A percentile compares a stretch with the other conserved stretches of the same genome.
Conservation (phyloP, 192 early-diverging fungal species). For the Coemansia asiatica region DNA sequence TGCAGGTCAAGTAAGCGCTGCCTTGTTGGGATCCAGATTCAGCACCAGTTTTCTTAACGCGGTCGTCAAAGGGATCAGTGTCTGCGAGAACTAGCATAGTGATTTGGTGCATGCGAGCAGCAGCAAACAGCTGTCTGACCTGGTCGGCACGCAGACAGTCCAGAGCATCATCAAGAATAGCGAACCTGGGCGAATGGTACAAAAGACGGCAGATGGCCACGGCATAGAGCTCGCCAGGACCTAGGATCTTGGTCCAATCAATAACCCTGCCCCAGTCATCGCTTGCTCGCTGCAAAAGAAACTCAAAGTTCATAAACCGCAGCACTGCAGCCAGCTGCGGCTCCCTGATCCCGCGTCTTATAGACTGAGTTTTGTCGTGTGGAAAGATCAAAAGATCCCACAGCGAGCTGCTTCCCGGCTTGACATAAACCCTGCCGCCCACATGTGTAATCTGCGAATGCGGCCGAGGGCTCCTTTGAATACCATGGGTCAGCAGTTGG, state of each 20-base stretch:
- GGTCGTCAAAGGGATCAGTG: constrained; percentile 22
- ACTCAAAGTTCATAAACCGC: constrained; percentile 32
- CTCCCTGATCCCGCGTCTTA: constrained; percentile 33
- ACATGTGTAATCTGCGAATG: constrained; percentile 21
- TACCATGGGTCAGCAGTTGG: constrained; percentile 7
- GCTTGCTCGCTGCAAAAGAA: constrained; percentile 22
- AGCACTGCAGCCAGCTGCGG: constrained; percentile 34
- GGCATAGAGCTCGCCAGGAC: constrained; percentile 24
- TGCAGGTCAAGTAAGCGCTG: background rate
- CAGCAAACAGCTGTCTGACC: constrained; percentile 27
- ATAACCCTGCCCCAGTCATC: constrained; percentile 42
- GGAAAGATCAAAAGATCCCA: constrained; percentile 51
- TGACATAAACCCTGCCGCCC: constrained; percentile 18
- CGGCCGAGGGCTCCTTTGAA: constrained; percentile 15
- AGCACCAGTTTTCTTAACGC: background rate
- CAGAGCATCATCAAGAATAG: constrained; percentile 28
- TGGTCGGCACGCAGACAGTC: constrained; percentile 15
- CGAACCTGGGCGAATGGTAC: constrained; percentile 41
- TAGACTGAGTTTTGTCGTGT: constrained; percentile 43
- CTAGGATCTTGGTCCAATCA: constrained; percentile 43
- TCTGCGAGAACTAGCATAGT: constrained; percentile 30
- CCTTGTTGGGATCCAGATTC: background rate
- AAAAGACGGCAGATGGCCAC: constrained; percentile 36
- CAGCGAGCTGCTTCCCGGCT: constrained; percentile 36
- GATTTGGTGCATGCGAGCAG: constrained; percentile 29